These are phyloP conservation scores for Pseudocercospora fuligena DNA, from an alignment of 2,329 filamentous ascomycete species.

Conservation along the genomic window DNA sequence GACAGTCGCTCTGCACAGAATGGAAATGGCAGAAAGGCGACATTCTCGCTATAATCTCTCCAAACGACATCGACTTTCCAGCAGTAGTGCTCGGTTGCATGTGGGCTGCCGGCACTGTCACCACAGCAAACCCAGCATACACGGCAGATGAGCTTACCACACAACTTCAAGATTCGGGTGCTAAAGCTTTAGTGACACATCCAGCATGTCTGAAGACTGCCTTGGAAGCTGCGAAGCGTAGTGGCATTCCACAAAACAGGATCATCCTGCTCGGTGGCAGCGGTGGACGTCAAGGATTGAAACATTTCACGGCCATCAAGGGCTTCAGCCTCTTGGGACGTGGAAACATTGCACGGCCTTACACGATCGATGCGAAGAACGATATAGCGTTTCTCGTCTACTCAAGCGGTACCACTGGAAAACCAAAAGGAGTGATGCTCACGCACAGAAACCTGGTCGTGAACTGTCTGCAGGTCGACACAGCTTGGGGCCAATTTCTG, in stretches of 20 bases:
- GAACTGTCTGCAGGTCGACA: slow-evolving; percentile 59
- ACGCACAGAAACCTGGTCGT: slow-evolving; percentile 81
- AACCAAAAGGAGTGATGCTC: slow-evolving; percentile 89
- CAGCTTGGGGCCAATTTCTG: slow-evolving; percentile 25
- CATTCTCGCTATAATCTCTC: slow-evolving; percentile 78
- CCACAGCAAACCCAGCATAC: slow-evolving; percentile 85
- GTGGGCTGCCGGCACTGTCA: slow-evolving; percentile 80
- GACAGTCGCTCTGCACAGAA: slow-evolving; percentile 71
- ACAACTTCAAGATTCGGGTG: slow-evolving; percentile 77
- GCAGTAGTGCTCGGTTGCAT: slow-evolving; percentile 74
- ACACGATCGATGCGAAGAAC: slow-evolving; percentile 58
- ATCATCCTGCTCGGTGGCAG: slow-evolving; percentile 71
- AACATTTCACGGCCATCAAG: neutral
- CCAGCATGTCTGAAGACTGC: slow-evolving; percentile 67
- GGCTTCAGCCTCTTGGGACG: neutral
- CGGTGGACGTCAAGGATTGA: neutral
- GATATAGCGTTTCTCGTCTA: slow-evolving; percentile 87
- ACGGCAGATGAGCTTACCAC: slow-evolving; percentile 80
- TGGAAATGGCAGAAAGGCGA: slow-evolving; percentile 83
- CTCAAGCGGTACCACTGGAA: slow-evolving; percentile 84
- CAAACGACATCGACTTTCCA: slow-evolving; percentile 83
- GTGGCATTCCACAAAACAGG: slow-evolving; percentile 70
- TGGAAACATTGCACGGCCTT: neutral
- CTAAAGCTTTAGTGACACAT: slow-evolving; percentile 77
- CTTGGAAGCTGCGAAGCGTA: slow-evolving; percentile 68